Conservation (phyloP, 257 asterid genomes). For the Anisodus tanguticus region DNA sequence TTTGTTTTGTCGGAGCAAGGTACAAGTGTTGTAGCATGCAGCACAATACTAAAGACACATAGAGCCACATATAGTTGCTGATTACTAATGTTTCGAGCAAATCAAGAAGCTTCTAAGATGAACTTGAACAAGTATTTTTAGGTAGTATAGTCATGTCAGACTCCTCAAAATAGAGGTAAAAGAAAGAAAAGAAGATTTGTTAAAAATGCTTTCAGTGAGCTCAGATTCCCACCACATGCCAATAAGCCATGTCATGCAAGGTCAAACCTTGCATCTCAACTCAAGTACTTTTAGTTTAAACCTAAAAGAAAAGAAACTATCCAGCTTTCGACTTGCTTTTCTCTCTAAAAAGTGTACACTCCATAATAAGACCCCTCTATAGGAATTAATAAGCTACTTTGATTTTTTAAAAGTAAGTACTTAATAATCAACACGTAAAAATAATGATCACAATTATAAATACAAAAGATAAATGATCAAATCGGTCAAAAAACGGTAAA, state of each 20-base stretch:
- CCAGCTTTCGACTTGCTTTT: neutral
- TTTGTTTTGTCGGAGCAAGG: neutral
- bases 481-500: neutral
- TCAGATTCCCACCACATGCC: neutral
- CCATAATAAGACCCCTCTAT: neutral
- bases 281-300: neutral
- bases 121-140: neutral
- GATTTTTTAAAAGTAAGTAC: neutral
- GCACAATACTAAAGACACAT: neutral
- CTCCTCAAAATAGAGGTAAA: neutral
- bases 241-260: conserved; percentile 10
- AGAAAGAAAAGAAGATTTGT: neutral
- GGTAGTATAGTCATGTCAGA: neutral
- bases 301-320: neutral
- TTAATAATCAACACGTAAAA: neutral
- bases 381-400: neutral
- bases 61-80: neutral
- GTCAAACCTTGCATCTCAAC: neutral
- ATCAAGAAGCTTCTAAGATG: neutral
- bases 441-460: neutral
- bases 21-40: neutral
- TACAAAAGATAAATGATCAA: neutral
- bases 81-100: neutral
- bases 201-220: neutral
- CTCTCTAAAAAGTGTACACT: neutral